Base-by-base conservation (phyloP, 768 basidiomycete species). In the Russula lepida region DNA sequence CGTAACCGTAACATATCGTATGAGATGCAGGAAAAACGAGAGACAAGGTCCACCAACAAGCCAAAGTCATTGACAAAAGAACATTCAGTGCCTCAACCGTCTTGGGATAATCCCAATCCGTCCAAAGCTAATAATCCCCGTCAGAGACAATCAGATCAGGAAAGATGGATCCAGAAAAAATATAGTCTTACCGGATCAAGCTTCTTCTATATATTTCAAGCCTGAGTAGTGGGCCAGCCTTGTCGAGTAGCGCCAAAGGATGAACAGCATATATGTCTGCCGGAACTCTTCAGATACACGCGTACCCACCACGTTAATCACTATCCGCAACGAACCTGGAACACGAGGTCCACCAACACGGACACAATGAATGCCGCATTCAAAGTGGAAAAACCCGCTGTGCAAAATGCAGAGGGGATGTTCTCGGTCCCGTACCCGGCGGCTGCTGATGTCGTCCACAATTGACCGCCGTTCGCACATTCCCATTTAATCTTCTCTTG, bases 181-280 rank as follows among this genome's bases (percentile, higher is more conserved):
- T 3, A 27, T 44, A 5, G 35, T 23, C 80, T 74, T 70, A 85
- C 86, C 85, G 72, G 82, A 84, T 67, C 77, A 67, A 72, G 78
- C 8, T 17, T 4, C 12, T 7, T 4, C 81, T 37, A 83, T 81
- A 56, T 83, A 82, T 68, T 84, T 83, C 81, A 89, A 79, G 66
- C 71, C 74, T 35, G 74, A 71, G 74, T 88, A 88, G 72, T 85
- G 81, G 72, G 84, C 82, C 71, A 88, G 72, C 67, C 84, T 77
- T 72, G 83, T 86, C 68, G 80, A 79, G 80, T 82, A 89, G 58
- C 86, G 78, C 87, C 86, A 90, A 68, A 76, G 77, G 72, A 88
- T 74, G 77, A 89, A 87, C 72, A 79, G 82, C 84, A 88, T 85
- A 77, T 89, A 88, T 54, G 85, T 68, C 87, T 88, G 67, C 54